Evolutionary conservation across 2,329 filamentous ascomycete genomes (phyloP).

Genomic region (Karstenula rhodostoma): DNA sequence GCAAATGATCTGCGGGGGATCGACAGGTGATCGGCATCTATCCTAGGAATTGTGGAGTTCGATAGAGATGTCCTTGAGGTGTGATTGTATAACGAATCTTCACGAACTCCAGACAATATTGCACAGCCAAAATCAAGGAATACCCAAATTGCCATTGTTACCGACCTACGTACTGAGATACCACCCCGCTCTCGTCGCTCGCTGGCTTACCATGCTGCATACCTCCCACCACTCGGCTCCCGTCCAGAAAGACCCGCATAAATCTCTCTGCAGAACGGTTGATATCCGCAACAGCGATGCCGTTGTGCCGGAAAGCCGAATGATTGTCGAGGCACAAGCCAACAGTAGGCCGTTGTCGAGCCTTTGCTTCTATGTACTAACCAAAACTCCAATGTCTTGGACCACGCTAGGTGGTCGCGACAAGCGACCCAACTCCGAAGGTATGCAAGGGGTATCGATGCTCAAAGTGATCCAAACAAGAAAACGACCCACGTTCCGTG

Average conservation of each 20-base stretch:
- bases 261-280: constrained; percentile 1
- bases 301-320: background rate
- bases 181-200: background rate
- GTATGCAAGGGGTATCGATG: constrained; percentile 32
- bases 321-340: background rate
- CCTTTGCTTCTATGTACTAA: background rate
- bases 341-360: background rate
- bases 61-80: background rate
- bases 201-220: background rate
- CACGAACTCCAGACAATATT: background rate
- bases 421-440: constrained; percentile 20
- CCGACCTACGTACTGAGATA: background rate
- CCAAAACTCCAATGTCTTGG: constrained; percentile 4
- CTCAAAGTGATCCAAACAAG: constrained; percentile 15
- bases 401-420: background rate
- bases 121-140: background rate
- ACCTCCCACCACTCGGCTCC: background rate
- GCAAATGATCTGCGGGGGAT: background rate
- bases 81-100: too few relatives aligned
- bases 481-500: background rate
- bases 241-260: constrained; percentile 6
- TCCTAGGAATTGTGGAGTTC: background rate
- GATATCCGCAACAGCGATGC: background rate
- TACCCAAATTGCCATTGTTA: constrained; percentile 5
- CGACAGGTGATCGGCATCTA: background rate